Base-by-base conservation (phyloP, 192 early-diverging fungal species). In the Cladochytrium replicatum region DNA sequence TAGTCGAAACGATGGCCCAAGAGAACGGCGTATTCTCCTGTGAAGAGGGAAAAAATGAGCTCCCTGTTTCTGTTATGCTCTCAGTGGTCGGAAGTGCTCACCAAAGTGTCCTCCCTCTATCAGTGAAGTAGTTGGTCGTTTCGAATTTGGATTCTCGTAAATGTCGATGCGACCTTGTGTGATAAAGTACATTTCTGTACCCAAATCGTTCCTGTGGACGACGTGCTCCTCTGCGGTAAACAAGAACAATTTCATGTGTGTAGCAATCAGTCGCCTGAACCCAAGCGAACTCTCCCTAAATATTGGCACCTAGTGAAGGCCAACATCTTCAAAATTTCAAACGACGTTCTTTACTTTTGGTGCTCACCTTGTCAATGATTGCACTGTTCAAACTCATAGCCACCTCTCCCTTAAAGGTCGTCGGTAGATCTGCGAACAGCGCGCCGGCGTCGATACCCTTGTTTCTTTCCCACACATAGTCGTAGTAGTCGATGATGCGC, bases 101-200 rank as follows among this genome's bases (percentile, higher is more conserved):
- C 50, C 50, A 52, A 52, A 52, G 21, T 52, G 28, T 11, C 50
- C 28, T 21, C 50, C 50, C 48, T 52, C 50, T 21, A 52, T 13
- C 48, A 52, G 19, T 2, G 50, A 52, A 9, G 48, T 8, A 52
- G 29, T 8, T 11, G 48, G 8, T 23, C 28, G 8, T 2, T 8
- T 52, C 27, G 19, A 21, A 27, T 52, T 46, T 23, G 22, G 11
- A 52, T 29, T 50, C 24, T 11, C 43, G 43, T 26, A 27, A 19
- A 52, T 27, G 19, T 52, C 50, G 11, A 52, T 27, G 24, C 50
- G 41, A 1, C 50, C 50, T 50, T 52, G 50, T 24, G 28, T 27
- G 0, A 52, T 27, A 22, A 52, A 52, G 48, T 26, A 52, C 50
- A 52, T 52, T 52, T 52, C 50, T 46, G 21, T 27, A 22, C 50